Percentiles rank a stretch among this genome's conserved stretches.
Evolutionary conservation across 1,284 basidiomycete species (phyloP).

Genomic region (Macrocybe sp.): DNA sequence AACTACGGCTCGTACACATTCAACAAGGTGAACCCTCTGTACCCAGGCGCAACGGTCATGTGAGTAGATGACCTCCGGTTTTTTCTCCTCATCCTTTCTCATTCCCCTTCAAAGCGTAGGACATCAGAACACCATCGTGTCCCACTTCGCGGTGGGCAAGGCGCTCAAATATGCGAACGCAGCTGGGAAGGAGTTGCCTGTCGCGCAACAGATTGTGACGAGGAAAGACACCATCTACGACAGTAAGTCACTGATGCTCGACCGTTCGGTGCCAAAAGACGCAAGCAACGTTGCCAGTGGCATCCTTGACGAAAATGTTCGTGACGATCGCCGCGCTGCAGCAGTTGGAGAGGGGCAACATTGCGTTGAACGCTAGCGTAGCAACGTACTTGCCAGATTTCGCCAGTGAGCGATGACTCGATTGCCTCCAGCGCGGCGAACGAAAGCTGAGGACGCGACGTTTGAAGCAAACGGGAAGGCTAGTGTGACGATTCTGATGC

Average conservation of each 20-base stretch:
- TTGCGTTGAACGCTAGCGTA: conserved; percentile 16
- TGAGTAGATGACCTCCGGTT: conserved; percentile 5
- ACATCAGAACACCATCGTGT: conserved; percentile 18
- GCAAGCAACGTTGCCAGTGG: conserved; percentile 14
- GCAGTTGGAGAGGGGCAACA: conserved; percentile 18
- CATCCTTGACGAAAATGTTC: conserved; percentile 24
- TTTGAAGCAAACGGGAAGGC: conserved; percentile 17
- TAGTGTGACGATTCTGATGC: conserved; percentile 21
- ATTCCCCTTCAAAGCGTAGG: conserved; percentile 12
- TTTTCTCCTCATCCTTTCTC: background rate
- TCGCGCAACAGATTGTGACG: conserved; percentile 11
- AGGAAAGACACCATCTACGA: conserved; percentile 20
- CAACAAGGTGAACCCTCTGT: conserved; percentile 15
- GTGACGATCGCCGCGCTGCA: conserved; percentile 19
- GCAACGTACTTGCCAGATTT: conserved; percentile 20
- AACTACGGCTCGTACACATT: conserved; percentile 17
- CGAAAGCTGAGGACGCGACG: background rate
- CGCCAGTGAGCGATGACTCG: conserved; percentile 9
- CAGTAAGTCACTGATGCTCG: conserved; percentile 11
- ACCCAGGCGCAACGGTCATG: conserved; percentile 19
- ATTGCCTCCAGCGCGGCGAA: background rate
- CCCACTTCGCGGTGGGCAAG: conserved; percentile 21
- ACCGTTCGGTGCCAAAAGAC: background rate
- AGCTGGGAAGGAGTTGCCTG: conserved; percentile 18
- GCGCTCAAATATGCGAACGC: conserved; percentile 16